Base-by-base conservation (phyloP, 169 alveolate genomes). In the Eimeria praecox region DNA sequence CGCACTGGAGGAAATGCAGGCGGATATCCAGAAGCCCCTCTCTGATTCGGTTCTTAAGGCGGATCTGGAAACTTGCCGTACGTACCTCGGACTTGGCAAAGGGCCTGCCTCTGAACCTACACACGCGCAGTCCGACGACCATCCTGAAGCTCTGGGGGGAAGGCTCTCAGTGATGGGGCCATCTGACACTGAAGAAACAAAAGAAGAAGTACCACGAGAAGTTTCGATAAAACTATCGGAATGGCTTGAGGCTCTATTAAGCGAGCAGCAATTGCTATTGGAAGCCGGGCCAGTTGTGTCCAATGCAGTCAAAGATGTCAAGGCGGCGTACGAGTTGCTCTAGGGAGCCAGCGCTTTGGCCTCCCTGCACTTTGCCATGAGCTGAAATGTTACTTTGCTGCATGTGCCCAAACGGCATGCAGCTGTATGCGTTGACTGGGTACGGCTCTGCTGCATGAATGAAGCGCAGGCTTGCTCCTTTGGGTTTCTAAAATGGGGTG, bases 1-100 rank as follows among this genome's bases (percentile, higher is more conserved):
- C 49, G 90, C 73, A 49, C 49, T 52, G 71, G 73, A 82, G 33
- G 71, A 82, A 10, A 59, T 82, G 49, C 90, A 82, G 33, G 40
- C 30, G 64, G 71, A 33, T 24, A 82, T 82, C 33, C 90, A 52
- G 90, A 27, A 52, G 24, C 66, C 73, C 30, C 35, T 52, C 44
- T 3, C 4, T 54, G 75, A 52, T 18, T 1, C 62, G 4, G 5
- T 5, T 4, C 73, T 82, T 33, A 1, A 52, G 73, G 52, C 22
- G 35, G 73, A 82, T 16, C 38, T 82, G 38, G 44, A 82, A 10
- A 20, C 16, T 18, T 71, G 40, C 44, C 54, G 30, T 46, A 8
- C 6, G n/a, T 33, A 52, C 49, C 90, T 82, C 27, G 46, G 52
- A 12, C 30, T 12, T 49, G 71, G 71, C 90, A 73, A 82, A 54